Base-by-base conservation (phyloP, 2,329 filamentous ascomycete species). In the Pseudogymnoascus sp. region DNA sequence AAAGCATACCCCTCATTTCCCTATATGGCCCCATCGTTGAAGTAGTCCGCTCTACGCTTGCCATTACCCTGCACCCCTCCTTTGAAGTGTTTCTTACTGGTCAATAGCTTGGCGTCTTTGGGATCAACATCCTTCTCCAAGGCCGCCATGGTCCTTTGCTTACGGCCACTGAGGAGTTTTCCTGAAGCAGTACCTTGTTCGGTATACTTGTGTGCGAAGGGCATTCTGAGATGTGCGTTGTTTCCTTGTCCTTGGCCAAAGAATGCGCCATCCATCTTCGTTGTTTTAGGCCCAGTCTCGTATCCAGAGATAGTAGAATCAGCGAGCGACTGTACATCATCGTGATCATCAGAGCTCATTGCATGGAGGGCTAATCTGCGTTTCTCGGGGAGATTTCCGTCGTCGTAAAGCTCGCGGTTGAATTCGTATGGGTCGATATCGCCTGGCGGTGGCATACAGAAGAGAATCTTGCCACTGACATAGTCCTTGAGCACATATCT, bases 401-500 rank as follows among this genome's bases (percentile, higher is more conserved):
- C 79, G 70, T 96, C 88, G 74, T 97, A 97, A 4, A 97, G 84
- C 63, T 95, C 92, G 58, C 81, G 79, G 76, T 99, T 99, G 81
- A 97, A 99, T 60, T 87, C 84, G 58, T 78, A 77, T 0, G 84
- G 78, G 67, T 97, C 89, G 39, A 88, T 84, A 31, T 86, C 82
- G 4, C 77, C 77, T 0, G 92, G 92, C 0, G 94, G 94, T 4
- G 94, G 92, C 69, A 93, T 87, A 67, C 92, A 94, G 77, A 88
- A 97, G 5, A 97, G 82, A 0, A 99, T 83, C 76, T 97, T 97
- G 65, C 94, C 94, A 72, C 88, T 96, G 68, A 99, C 94, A 71
- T 97, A 99, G 76, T 99, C 94, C 74, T 99, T 99, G 26, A 99
- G 82, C 13, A 99, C 82, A 68, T 90, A 89, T 60, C 94, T 84